Conservation (phyloP, 192 early-diverging fungal genomes). For the Linnemannia elongata region DNA sequence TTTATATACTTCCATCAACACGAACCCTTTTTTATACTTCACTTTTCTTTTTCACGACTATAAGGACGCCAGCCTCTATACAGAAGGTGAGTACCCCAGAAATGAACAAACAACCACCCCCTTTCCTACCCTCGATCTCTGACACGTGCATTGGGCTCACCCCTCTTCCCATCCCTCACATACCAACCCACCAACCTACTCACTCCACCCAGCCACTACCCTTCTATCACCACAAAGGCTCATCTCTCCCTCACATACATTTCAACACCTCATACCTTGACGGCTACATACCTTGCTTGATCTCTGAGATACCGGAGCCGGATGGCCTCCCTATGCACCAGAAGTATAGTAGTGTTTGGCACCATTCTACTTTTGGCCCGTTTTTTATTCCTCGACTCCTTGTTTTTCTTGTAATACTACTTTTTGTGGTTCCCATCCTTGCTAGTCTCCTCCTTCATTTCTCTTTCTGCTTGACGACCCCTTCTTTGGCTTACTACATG, state of each 20-base stretch:
- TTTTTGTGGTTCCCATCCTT: neutral
- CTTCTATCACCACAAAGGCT: neutral
- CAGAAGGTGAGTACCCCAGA: neutral
- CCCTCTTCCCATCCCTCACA: neutral
- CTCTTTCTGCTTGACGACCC: no score
- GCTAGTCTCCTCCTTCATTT: neutral
- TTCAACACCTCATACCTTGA: neutral
- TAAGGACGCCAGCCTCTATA: neutral
- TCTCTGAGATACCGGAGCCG: no score
- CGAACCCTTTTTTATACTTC: neutral
- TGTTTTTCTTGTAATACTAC: neutral
- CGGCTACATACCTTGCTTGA: no score
- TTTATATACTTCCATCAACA: neutral
- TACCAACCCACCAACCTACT: neutral
- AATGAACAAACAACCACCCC: neutral
- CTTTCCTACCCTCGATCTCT: neutral
- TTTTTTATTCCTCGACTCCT: neutral
- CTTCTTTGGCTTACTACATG: no score
- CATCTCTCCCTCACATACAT: no score
- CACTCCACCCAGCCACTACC: neutral
- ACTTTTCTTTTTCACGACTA: neutral
- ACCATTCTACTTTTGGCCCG: neutral
- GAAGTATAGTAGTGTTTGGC: neutral
- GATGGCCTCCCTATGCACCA: neutral
- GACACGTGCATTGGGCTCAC: neutral